phyloP scores from a whole-genome alignment of 306 rosid genomes.

The Quercus wislizeni region DNA sequence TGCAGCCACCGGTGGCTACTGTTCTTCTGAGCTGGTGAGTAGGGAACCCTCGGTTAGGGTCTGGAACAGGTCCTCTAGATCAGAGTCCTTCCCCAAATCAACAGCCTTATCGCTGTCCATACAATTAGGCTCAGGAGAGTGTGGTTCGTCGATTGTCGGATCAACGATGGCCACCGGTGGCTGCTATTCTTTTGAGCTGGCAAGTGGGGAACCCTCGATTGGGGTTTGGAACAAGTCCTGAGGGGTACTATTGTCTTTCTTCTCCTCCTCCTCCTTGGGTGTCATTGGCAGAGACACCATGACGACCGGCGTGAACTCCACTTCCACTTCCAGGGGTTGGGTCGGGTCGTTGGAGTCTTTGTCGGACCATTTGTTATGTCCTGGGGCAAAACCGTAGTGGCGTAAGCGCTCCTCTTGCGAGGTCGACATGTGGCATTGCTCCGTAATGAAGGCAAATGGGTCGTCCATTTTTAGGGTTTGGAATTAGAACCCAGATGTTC shows the following conservation, averaged over 20 bases:
- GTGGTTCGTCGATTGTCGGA: neutral
- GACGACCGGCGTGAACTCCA: slow-evolving; percentile 14
- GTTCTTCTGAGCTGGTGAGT: slow-evolving; percentile 20
- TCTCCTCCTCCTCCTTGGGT: neutral
- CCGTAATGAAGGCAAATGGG: neutral
- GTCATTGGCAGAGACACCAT: slow-evolving; percentile 38
- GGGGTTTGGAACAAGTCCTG: slow-evolving; percentile 54
- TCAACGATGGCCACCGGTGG: neutral
- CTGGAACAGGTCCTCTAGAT: slow-evolving; percentile 44
- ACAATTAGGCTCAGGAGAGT: neutral
- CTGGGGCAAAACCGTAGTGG: neutral
- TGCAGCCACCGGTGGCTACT: neutral
- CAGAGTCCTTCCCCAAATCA: slow-evolving; percentile 34
- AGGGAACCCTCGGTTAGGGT: slow-evolving; percentile 49
- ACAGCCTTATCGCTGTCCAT: neutral
- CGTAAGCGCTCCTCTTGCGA: slow-evolving; percentile 28
- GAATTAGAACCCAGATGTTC: neutral
- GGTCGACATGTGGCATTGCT: slow-evolving; percentile 15
- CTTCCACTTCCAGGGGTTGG: neutral
- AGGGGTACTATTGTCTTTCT: slow-evolving; percentile 4
- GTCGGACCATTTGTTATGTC: neutral
- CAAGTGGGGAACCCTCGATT: slow-evolving; percentile 30
- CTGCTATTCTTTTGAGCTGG: slow-evolving; percentile 24
- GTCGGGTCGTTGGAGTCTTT: slow-evolving; percentile 3
- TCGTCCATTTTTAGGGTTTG: too few relatives aligned